These are phyloP conservation scores for Backusella mclennaniae DNA, from an alignment of 192 early-diverging fungal genomes.

Conservation along the genomic window DNA sequence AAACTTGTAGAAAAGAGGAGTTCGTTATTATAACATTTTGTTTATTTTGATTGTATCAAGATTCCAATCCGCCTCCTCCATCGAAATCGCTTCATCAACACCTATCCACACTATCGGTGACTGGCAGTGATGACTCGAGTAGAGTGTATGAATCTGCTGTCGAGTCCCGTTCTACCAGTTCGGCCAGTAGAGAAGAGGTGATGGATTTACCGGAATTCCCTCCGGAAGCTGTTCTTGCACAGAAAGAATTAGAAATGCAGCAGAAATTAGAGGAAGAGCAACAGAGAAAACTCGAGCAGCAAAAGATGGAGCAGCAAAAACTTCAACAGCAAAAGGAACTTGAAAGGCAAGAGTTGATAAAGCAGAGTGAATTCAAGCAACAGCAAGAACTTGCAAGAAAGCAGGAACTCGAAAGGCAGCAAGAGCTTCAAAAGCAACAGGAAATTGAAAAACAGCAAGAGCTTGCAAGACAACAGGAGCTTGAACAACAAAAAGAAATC, in stretches of 20 bases:
- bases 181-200: neutral
- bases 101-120: neutral
- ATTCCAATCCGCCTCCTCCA: neutral
- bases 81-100: neutral
- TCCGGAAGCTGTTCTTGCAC: neutral
- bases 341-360: neutral
- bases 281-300: neutral
- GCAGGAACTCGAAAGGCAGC: neutral
- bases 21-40: neutral
- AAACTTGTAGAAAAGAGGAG: neutral
- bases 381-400: neutral
- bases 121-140: neutral
- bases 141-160: neutral
- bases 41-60: neutral
- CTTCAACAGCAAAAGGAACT: neutral
- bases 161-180: neutral
- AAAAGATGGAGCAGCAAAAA: neutral
- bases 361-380: neutral
- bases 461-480: neutral
- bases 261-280: neutral
- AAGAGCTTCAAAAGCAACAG: neutral
- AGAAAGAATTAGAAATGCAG: neutral
- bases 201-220: slow-evolving; percentile 1
- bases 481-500: neutral
- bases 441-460: neutral